A percentile compares a stretch with the other conserved stretches of the same genome.
These are phyloP conservation scores for Polygonum aviculare DNA, from an alignment of 148 eudicot species.

Conservation along the genomic window DNA sequence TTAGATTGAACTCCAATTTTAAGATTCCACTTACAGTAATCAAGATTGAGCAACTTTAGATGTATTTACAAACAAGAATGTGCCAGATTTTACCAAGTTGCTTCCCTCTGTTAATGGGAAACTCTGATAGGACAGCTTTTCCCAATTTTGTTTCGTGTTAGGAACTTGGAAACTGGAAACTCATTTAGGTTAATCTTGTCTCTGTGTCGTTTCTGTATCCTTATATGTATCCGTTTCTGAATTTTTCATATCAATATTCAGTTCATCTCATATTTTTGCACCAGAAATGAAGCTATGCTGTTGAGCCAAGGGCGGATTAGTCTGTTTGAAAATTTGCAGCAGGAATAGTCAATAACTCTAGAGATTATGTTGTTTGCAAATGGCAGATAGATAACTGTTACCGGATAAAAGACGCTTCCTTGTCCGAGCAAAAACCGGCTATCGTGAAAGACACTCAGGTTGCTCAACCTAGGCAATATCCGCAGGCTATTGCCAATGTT, in stretches of 20 bases:
- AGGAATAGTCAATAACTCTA: background rate
- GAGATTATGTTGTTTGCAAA: constrained; percentile 1
- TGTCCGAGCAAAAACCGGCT: constrained; percentile 23
- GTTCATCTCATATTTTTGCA: background rate
- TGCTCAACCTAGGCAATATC: constrained; percentile 23
- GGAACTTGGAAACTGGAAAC: too few species aligned
- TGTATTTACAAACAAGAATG: background rate
- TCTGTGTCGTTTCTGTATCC: too few species aligned
- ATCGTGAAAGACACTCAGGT: constrained; percentile 35
- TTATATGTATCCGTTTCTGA: too few species aligned
- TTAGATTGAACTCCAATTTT: background rate
- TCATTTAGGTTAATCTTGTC: too few species aligned
- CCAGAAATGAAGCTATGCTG: background rate
- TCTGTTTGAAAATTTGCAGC: background rate
- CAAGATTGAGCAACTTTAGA: background rate
- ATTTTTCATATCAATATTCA: background rate
- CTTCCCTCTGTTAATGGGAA: background rate
- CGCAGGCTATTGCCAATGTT: constrained; percentile 12
- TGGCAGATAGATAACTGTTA: constrained; percentile 60
- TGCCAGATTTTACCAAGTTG: background rate
- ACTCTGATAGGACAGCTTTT: too few species aligned
- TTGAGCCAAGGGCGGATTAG: background rate
- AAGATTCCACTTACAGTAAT: background rate
- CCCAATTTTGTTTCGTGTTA: too few species aligned
- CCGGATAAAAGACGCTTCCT: constrained; percentile 29